These are phyloP conservation scores for Tricholoma saponaceum DNA, from an alignment of 768 basidiomycete species.

Conservation along the genomic window DNA sequence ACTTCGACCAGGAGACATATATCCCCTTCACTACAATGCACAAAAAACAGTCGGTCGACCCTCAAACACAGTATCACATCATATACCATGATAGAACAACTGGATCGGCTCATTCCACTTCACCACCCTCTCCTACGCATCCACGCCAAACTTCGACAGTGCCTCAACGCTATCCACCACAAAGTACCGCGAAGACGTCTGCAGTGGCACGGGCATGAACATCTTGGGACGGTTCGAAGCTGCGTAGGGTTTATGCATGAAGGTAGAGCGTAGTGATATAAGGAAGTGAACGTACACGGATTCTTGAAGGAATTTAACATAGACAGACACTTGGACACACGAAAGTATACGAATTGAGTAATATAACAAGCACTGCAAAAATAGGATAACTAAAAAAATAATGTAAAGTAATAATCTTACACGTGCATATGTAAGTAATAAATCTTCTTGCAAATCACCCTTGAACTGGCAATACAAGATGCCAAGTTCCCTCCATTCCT, in stretches of 20 bases:
- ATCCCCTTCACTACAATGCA: constrained; percentile 89
- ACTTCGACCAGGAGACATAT: constrained; percentile 90
- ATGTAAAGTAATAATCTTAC: too few relatives aligned
- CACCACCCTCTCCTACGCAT: constrained; percentile 95
- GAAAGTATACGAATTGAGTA: too few relatives aligned
- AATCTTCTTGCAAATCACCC: too few relatives aligned
- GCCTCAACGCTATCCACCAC: constrained; percentile 94
- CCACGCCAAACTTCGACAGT: constrained; percentile 84
- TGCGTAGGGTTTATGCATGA: constrained; percentile 16
- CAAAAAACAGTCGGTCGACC: background rate
- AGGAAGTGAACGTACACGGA: constrained; percentile 48
- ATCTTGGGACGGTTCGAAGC: constrained; percentile 73
- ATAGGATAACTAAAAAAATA: too few relatives aligned
- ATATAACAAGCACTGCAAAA: too few relatives aligned
- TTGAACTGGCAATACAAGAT: too few relatives aligned
- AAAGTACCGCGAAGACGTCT: constrained; percentile 66
- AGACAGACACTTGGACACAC: too few relatives aligned
- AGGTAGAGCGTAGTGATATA: background rate
- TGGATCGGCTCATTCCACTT: constrained; percentile 94
- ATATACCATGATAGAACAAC: constrained; percentile 86
- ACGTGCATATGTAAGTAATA: too few relatives aligned
- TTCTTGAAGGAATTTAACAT: constrained; percentile 57
- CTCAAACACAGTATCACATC: background rate
- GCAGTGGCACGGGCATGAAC: constrained; percentile 65
- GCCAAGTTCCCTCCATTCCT: too few relatives aligned